These are phyloP conservation scores for Goffeauzyma gilvescens DNA, from an alignment of 768 basidiomycete genomes.

Conservation along the genomic window DNA sequence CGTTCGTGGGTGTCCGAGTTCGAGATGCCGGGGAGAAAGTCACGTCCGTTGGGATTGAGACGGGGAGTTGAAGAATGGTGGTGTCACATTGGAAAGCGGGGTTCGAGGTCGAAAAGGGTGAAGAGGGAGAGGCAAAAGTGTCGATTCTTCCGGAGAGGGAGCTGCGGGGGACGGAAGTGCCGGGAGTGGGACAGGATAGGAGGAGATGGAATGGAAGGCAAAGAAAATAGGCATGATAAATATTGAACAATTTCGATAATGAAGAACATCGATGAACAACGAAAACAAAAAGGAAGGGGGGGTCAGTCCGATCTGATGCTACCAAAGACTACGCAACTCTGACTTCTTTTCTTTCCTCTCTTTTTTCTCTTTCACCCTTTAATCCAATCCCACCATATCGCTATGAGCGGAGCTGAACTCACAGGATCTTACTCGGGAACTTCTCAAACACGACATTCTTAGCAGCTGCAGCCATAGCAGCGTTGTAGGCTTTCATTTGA, in stretches of 20 bases:
- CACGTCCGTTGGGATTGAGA: background rate
- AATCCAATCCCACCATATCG: background rate
- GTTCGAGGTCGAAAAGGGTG: conserved; percentile 3
- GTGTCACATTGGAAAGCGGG: background rate
- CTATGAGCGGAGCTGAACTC: background rate
- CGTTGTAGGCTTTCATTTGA: background rate
- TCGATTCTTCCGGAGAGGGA: conserved; percentile 1
- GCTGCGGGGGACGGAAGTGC: background rate
- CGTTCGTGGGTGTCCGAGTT: conserved; percentile 2
- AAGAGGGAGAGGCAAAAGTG: background rate
- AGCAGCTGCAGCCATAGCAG: background rate
- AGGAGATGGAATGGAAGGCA: too few species aligned
- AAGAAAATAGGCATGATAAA: background rate
- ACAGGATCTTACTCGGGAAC: conserved; percentile 6
- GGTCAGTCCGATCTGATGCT: too few species aligned
- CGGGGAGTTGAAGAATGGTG: background rate
- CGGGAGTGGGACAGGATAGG: too few species aligned
- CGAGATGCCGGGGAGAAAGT: background rate
- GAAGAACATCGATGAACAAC: too few species aligned
- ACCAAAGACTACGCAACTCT: too few species aligned
- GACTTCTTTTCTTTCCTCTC: too few species aligned
- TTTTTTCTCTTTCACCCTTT: too few species aligned
- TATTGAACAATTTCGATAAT: too few species aligned
- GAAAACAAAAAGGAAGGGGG: too few species aligned
- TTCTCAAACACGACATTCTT: conserved; percentile 1